phyloP scores from a whole-genome alignment of 2,329 filamentous ascomycete genomes.

The Ramichloridium luteum region DNA sequence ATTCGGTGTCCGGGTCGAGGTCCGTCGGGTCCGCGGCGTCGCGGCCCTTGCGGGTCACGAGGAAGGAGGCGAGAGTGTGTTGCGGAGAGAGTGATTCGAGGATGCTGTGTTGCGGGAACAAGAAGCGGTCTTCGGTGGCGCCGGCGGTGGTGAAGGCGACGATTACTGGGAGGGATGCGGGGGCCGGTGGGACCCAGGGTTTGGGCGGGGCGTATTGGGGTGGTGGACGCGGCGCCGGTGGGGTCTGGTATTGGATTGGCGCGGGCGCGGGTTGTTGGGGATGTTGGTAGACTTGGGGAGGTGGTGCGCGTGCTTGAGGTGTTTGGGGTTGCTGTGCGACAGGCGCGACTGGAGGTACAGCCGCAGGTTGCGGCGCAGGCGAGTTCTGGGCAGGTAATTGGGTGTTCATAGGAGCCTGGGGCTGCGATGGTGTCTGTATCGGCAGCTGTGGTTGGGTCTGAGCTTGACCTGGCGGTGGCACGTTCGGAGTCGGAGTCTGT shows the following conservation, averaged over 20 bases:
- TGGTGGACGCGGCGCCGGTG: conserved; percentile 15
- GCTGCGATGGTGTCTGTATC: conserved; percentile 2
- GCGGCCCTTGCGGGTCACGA: conserved; percentile 62
- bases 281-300: conserved; percentile 7
- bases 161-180: conserved; percentile 52
- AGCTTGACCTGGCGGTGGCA: background rate
- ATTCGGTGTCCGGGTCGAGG: conserved; percentile 43
- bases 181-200: conserved; percentile 3
- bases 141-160: conserved; percentile 49
- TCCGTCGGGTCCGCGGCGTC: conserved; percentile 30
- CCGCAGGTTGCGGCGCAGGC: conserved; percentile 6
- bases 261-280: conserved; percentile 13
- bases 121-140: conserved; percentile 59
- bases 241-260: background rate
- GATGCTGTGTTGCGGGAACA: conserved; percentile 69
- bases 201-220: too few relatives aligned
- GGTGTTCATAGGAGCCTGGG: conserved; percentile 2
- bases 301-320: conserved; percentile 1
- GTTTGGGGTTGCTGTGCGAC: background rate
- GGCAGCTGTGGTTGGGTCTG: conserved; percentile 6
- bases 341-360: background rate
- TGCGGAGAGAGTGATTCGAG: conserved; percentile 48
- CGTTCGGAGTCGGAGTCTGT: conserved; percentile 2
- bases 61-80: conserved; percentile 60
- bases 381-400: conserved; percentile 4